phyloP scores from a whole-genome alignment of 2,329 filamentous ascomycete species.

The Penicillium sp. region DNA sequence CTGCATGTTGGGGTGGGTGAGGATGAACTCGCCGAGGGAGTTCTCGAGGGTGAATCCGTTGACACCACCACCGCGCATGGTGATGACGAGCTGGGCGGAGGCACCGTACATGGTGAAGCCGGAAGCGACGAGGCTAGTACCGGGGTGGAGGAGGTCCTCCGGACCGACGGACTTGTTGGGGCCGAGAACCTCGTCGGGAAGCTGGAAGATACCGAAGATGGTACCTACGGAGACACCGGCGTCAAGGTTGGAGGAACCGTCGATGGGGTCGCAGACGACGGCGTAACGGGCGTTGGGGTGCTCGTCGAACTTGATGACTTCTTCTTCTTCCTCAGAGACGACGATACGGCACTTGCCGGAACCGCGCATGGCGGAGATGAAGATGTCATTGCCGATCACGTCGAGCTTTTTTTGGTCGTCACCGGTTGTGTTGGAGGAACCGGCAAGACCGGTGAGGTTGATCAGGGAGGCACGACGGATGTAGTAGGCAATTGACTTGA shows the following conservation, averaged over 20 bases:
- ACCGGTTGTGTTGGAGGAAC: constrained; percentile 90
- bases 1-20: constrained; percentile 92
- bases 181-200: constrained; percentile 64
- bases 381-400: constrained; percentile 97
- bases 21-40: constrained; percentile 96
- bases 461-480: constrained; percentile 94
- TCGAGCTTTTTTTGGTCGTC: constrained; percentile 99
- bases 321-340: constrained; percentile 97
- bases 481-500: constrained; percentile 99
- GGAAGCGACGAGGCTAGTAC: constrained; percentile 85
- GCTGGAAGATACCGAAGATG: constrained; percentile 92
- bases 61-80: constrained; percentile 87
- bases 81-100: constrained; percentile 93
- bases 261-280: constrained; percentile 96
- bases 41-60: constrained; percentile 99
- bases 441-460: constrained; percentile 92
- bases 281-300: constrained; percentile 79
- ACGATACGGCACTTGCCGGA: constrained; percentile 87
- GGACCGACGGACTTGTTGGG: constrained; percentile 58
- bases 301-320: constrained; percentile 82
- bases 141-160: constrained; percentile 82
- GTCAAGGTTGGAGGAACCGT: constrained; percentile 96
- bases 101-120: constrained; percentile 99
- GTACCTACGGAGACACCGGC: constrained; percentile 97
- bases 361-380: constrained; percentile 88